These are phyloP conservation scores for Paracorniculantispora psalliotae DNA, from an alignment of 2,329 filamentous ascomycete genomes.

Conservation along the genomic window DNA sequence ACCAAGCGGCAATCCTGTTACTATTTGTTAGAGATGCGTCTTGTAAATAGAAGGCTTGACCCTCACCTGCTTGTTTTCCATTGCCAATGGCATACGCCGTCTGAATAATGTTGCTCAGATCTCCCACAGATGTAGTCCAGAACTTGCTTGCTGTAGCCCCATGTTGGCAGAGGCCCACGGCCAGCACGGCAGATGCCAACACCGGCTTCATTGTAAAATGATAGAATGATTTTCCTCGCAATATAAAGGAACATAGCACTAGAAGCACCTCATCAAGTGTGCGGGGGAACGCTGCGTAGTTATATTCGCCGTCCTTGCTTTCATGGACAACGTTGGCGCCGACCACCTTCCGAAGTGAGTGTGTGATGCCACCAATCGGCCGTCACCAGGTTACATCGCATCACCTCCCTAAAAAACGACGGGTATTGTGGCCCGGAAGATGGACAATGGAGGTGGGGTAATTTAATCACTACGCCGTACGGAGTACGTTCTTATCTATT, in stretches of 20 bases:
- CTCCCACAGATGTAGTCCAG: slow-evolving; percentile 11
- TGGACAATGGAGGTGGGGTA: no score
- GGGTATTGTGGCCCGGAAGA: no score
- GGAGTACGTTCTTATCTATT: no score
- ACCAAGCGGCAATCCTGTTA: slow-evolving; percentile 34
- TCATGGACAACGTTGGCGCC: not conserved
- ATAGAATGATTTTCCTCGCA: not conserved
- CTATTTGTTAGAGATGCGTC: not conserved
- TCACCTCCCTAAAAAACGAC: not conserved
- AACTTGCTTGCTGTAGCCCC: not conserved
- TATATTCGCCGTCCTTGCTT: not conserved
- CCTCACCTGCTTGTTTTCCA: slow-evolving; percentile 38
- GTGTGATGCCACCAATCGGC: not conserved
- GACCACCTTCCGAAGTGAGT: not conserved
- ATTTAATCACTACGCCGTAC: no score
- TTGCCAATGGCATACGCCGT: slow-evolving; percentile 44
- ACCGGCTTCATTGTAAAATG: not conserved
- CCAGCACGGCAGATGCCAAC: not conserved
- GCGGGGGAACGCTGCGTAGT: not conserved
- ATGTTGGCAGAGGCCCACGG: not conserved
- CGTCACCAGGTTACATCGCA: not conserved
- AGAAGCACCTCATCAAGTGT: not conserved
- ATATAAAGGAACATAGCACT: not conserved
- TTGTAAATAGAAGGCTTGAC: not conserved
- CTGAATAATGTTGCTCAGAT: slow-evolving; percentile 23